Evolutionary conservation across 1,139 yeast genomes (phyloP).

Genomic region (Wickerhamomyces sp.): DNA sequence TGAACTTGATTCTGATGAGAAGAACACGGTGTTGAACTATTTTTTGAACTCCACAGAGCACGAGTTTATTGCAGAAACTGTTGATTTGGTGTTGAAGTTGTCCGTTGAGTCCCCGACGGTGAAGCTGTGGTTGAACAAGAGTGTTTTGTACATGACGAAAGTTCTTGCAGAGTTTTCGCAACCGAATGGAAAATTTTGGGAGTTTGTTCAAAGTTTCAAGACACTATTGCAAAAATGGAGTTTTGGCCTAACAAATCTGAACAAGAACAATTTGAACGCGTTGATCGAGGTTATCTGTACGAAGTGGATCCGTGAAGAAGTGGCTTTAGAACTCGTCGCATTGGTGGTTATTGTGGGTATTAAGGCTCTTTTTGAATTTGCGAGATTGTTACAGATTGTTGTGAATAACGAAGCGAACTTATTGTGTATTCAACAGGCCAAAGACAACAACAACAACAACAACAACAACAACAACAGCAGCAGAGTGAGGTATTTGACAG

Average conservation of each 20-base stretch:
- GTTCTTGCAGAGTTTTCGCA: conserved; percentile 47
- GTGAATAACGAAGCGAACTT: conserved; percentile 42
- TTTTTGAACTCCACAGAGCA: conserved; percentile 21
- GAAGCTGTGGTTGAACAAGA: conserved; percentile 34
- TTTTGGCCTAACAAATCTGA: conserved; percentile 40
- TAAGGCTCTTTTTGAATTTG: conserved; percentile 37
- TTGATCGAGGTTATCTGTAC: conserved; percentile 61
- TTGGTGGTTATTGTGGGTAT: conserved; percentile 34
- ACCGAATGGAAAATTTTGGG: conserved; percentile 30
- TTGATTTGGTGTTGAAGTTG: conserved; percentile 20
- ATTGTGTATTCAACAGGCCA: conserved; percentile 23
- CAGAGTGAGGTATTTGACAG: conserved; percentile 36
- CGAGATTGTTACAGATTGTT: conserved; percentile 60
- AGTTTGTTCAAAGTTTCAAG: conserved; percentile 30
- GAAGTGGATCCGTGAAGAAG: conserved; percentile 41
- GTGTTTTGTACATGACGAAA: conserved; percentile 56
- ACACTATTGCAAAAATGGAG: conserved; percentile 14
- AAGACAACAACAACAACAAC: no score
- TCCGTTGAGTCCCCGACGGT: conserved; percentile 16
- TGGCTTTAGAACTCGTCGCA: conserved; percentile 40
- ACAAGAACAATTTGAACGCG: conserved; percentile 49
- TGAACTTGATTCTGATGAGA: conserved; percentile 19
- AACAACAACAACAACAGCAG: no score
- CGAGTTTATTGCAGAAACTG: conserved; percentile 27
- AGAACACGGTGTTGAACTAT: conserved; percentile 17